These are phyloP conservation scores for Colletotrichum sp. DNA, from an alignment of 2,329 filamentous ascomycete species.

Conservation along the genomic window DNA sequence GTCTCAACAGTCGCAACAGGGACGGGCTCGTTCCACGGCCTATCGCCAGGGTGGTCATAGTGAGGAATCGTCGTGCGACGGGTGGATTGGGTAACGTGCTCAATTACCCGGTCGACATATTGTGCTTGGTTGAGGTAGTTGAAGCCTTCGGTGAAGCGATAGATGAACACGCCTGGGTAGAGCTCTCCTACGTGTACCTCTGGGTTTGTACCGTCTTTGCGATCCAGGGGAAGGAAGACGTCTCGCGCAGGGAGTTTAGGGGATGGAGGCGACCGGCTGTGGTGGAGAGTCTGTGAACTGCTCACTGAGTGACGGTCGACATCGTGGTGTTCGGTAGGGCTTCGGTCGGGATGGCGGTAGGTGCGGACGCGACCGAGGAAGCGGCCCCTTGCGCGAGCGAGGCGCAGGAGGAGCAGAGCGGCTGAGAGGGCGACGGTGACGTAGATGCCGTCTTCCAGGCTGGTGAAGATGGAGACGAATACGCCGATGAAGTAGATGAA, in stretches of 20 bases:
- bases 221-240: conserved; percentile 53
- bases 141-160: conserved; percentile 60
- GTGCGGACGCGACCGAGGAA: conserved; percentile 46
- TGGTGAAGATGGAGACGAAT: conserved; percentile 54
- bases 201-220: conserved; percentile 57
- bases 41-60: conserved; percentile 32
- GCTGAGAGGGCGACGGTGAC: conserved; percentile 48
- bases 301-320: background rate
- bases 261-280: background rate
- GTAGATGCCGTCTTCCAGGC: conserved; percentile 57
- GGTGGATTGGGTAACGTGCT: conserved; percentile 47
- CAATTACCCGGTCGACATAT: conserved; percentile 54
- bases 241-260: conserved; percentile 15
- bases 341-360: conserved; percentile 16
- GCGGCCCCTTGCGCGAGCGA: conserved; percentile 48
- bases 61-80: conserved; percentile 30
- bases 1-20: conserved; percentile 25
- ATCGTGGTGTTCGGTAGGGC: background rate
- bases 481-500: conserved; percentile 79
- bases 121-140: conserved; percentile 60
- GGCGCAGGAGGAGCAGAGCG: conserved; percentile 46
- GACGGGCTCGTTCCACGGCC: conserved; percentile 60
- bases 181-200: conserved; percentile 48
- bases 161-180: conserved; percentile 60
- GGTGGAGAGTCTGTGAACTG: conserved; percentile 15